phyloP scores from a whole-genome alignment of 352 stramenopile genomes.

The Phytophthora agathidicida region DNA sequence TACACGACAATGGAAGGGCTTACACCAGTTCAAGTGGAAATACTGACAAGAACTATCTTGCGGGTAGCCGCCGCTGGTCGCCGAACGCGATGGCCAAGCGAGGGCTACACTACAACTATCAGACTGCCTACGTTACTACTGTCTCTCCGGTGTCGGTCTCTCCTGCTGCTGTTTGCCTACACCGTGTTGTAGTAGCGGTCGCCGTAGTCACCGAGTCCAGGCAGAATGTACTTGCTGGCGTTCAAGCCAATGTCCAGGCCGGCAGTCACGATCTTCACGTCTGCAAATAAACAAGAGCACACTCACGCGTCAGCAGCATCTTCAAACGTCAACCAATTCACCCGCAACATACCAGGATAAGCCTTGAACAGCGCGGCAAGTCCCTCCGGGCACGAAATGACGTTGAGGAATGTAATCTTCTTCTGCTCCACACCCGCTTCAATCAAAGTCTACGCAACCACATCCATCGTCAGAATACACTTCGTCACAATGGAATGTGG shows the following conservation, averaged over 20 bases:
- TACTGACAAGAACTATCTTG: slow-evolving; percentile 15
- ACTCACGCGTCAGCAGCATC: slow-evolving; percentile 3
- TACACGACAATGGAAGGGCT: slow-evolving; percentile 6
- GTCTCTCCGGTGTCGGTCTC: background rate
- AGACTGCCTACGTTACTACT: slow-evolving; percentile 17
- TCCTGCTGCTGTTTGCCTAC: slow-evolving; percentile 1
- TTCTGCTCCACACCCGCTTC: slow-evolving; percentile 83
- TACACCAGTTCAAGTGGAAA: slow-evolving; percentile 17
- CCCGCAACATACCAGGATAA: slow-evolving; percentile 62
- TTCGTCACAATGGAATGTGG: background rate
- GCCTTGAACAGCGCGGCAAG: slow-evolving; percentile 74
- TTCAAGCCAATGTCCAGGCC: slow-evolving; percentile 91
- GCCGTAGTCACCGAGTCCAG: slow-evolving; percentile 96
- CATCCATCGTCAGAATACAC: slow-evolving; percentile 3
- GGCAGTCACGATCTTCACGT: slow-evolving; percentile 82
- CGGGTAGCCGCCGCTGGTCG: background rate
- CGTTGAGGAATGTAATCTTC: slow-evolving; percentile 95
- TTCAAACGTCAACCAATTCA: background rate
- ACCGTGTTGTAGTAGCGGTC: slow-evolving; percentile 93
- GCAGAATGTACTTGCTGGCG: slow-evolving; percentile 96
- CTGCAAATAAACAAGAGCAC: slow-evolving; percentile 4
- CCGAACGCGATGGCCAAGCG: background rate
- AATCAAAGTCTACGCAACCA: slow-evolving; percentile 66
- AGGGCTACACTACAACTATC: slow-evolving; percentile 1
- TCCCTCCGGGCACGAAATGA: slow-evolving; percentile 94